Conservation (phyloP, 305 asterid species). For the Fraxinus angustifolia region DNA sequence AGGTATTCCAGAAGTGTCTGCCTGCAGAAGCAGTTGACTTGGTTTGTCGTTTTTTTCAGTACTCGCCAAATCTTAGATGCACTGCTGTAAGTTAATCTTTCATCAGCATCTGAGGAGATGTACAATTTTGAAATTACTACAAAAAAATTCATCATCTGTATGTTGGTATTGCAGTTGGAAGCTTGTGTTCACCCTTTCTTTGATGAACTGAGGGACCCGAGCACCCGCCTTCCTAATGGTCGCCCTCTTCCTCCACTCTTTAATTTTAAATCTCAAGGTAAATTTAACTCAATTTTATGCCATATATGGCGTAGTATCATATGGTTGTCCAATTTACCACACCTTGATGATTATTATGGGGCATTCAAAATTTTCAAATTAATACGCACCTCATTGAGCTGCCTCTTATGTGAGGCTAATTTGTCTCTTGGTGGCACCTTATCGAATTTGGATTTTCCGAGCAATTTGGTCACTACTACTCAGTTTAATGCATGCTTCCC, state of each 20-base stretch:
- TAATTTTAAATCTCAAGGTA: slow-evolving; percentile 88
- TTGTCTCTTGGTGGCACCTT: slow-evolving; percentile 9
- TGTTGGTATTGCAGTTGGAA: slow-evolving; percentile 63
- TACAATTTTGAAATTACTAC: neutral
- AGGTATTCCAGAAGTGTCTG: slow-evolving; percentile 96
- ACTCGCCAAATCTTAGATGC: slow-evolving; percentile 94
- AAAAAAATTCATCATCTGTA: neutral
- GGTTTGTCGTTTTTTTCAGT: slow-evolving; percentile 89
- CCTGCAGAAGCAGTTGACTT: slow-evolving; percentile 97
- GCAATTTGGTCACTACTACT: neutral
- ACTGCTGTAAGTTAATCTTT: slow-evolving; percentile 73
- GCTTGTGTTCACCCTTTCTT: slow-evolving; percentile 97
- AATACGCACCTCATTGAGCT: neutral
- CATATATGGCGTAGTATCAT: neutral
- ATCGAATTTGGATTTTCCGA: slow-evolving; percentile 1
- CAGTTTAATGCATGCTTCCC: neutral
- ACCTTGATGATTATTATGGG: neutral
- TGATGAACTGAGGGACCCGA: slow-evolving; percentile 86
- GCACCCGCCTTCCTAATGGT: slow-evolving; percentile 84
- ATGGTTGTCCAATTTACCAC: neutral
- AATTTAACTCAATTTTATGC: neutral
- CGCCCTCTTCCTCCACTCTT: slow-evolving; percentile 97
- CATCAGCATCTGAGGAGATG: slow-evolving; percentile 23
- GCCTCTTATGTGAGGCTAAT: neutral
- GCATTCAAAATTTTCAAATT: neutral